Evolutionary conservation across 2,329 filamentous ascomycete species (phyloP).

Genomic region (Pezicula rhizophila): DNA sequence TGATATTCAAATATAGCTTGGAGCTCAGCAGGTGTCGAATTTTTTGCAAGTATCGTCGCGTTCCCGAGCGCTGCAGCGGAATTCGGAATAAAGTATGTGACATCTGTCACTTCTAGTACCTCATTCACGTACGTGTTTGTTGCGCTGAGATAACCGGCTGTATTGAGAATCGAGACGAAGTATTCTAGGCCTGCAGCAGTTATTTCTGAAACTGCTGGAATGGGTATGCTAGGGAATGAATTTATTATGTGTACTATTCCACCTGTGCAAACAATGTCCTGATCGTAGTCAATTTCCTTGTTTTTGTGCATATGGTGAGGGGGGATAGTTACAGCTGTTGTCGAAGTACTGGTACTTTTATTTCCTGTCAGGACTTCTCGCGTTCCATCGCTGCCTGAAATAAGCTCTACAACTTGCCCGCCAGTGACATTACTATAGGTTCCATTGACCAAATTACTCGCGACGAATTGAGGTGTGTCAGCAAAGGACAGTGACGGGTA

Average conservation of each 20-base stretch:
- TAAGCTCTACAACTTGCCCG: conserved; percentile 15
- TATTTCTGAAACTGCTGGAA: conserved; percentile 6
- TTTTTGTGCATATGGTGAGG: not conserved
- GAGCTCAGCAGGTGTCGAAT: conserved; percentile 33
- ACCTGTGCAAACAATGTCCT: conserved; percentile 49
- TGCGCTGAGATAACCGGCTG: conserved; percentile 7
- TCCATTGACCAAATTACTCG: conserved; percentile 8
- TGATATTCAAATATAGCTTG: conserved; percentile 56
- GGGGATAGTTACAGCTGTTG: conserved; percentile 7
- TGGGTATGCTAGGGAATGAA: conserved; percentile 39
- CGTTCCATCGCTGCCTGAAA: conserved; percentile 3
- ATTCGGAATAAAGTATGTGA: conserved; percentile 20
- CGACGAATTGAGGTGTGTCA: conserved; percentile 11
- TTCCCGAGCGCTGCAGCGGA: conserved; percentile 11
- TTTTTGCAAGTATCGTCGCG: conserved; percentile 6
- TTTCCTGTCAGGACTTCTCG: conserved; percentile 10
- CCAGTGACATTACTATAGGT: conserved; percentile 17
- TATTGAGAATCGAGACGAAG: conserved; percentile 13
- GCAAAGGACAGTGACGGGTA: conserved; percentile 11
- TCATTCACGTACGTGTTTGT: conserved; percentile 9
- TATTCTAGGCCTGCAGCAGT: conserved; percentile 9
- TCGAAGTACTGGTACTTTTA: conserved; percentile 7
- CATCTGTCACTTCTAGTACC: conserved; percentile 10
- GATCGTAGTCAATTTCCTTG: not conserved
- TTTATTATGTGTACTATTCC: conserved; percentile 50